Evolutionary conservation across 2,329 filamentous ascomycete species (phyloP).

Genomic region (Fusarium foetens): DNA sequence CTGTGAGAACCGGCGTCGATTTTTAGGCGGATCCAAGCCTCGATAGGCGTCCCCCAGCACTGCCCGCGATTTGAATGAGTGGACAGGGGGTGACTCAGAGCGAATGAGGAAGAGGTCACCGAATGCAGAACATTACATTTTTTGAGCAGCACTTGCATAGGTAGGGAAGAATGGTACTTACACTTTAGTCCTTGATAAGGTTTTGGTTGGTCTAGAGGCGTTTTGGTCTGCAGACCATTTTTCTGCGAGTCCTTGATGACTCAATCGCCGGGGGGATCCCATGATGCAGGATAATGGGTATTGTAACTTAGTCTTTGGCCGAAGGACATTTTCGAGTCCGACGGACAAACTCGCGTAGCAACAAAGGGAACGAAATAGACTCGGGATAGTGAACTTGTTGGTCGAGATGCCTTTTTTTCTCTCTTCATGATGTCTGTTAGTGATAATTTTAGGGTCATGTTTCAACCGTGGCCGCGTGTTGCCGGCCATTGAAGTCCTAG

Average conservation of each 20-base stretch:
- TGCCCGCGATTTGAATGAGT: constrained; percentile 11
- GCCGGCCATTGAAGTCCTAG: constrained; percentile 33
- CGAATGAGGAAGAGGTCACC: constrained; percentile 9
- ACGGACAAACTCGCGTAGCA: not conserved
- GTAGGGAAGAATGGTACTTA: not conserved
- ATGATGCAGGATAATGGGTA: constrained; percentile 33
- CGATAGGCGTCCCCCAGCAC: constrained; percentile 32
- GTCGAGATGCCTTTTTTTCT: not conserved
- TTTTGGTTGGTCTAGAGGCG: not conserved
- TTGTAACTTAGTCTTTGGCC: constrained; percentile 1
- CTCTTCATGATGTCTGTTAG: not conserved
- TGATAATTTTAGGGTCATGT: constrained; percentile 15
- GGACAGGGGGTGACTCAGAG: constrained; percentile 9
- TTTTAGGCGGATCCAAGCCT: constrained; percentile 33
- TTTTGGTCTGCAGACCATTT: constrained; percentile 8
- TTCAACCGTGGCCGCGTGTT: constrained; percentile 39
- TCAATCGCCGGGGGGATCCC: constrained; percentile 43
- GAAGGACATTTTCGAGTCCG: not conserved
- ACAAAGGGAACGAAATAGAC: not conserved
- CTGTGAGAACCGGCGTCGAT: constrained; percentile 30
- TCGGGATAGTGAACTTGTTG: not conserved
- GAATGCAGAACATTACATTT: constrained; percentile 29
- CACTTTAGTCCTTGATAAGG: constrained; percentile 23
- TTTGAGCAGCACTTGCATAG: constrained; percentile 31
- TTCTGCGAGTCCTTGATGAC: constrained; percentile 30